Conservation (phyloP, 2,329 filamentous ascomycete genomes). For the Periconia macrospinosa region DNA sequence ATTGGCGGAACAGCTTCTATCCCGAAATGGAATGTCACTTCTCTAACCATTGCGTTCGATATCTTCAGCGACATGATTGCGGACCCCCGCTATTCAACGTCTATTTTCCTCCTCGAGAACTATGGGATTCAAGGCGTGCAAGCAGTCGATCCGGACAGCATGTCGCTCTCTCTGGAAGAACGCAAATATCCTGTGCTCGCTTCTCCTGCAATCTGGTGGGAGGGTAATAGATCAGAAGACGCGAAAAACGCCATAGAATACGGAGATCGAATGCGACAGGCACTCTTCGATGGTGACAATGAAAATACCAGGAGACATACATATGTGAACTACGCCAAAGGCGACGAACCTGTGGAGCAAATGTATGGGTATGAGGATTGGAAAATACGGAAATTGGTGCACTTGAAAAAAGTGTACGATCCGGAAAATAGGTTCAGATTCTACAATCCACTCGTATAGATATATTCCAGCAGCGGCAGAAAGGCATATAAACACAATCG, state of each 20-base stretch:
- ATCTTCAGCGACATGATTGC: constrained; percentile 19
- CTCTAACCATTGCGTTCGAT: constrained; percentile 15
- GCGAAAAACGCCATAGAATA: constrained; percentile 12
- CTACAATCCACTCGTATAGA: constrained; percentile 19
- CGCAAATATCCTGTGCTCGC: constrained; percentile 39
- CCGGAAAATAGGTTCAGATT: constrained; percentile 28
- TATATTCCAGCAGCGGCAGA: neutral
- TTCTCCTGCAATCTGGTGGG: constrained; percentile 18
- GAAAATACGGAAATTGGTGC: constrained; percentile 25
- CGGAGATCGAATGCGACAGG: constrained; percentile 12
- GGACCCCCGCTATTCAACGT: constrained; percentile 19
- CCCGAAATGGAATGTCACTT: constrained; percentile 16
- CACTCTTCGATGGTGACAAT: constrained; percentile 7
- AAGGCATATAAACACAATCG: no score
- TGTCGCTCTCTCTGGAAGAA: constrained; percentile 18
- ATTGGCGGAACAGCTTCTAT: constrained; percentile 17
- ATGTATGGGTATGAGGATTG: constrained; percentile 35
- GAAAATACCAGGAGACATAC: constrained; percentile 6
- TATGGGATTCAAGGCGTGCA: constrained; percentile 23
- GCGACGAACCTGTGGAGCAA: constrained; percentile 25
- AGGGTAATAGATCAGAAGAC: constrained; percentile 10
- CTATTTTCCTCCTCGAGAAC: constrained; percentile 21
- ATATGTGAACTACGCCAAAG: constrained; percentile 41
- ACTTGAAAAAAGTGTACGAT: constrained; percentile 35
- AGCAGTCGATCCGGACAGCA: constrained; percentile 8